Evolutionary conservation across 1,284 basidiomycete species (phyloP).

Genomic region (Cryptococcus neoformans): DNA sequence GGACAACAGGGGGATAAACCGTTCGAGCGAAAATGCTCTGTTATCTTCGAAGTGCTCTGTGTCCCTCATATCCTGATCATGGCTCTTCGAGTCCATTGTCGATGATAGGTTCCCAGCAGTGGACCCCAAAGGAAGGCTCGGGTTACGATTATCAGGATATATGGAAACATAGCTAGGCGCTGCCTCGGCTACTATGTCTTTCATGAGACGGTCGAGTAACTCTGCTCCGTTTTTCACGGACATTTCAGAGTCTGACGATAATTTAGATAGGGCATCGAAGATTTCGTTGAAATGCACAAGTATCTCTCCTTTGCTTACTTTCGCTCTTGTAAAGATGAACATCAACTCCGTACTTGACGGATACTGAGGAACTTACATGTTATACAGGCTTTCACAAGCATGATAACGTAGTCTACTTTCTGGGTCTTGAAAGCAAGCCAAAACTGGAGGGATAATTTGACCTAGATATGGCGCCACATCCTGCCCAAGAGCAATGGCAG

Average conservation of each 20-base stretch:
- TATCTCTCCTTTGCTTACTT: constrained; percentile 97
- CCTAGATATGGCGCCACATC: constrained; percentile 93
- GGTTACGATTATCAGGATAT: constrained; percentile 55
- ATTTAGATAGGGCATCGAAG: constrained; percentile 95
- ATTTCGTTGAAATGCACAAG: constrained; percentile 97
- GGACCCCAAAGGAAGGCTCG: constrained; percentile 17
- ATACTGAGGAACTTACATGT: constrained; percentile 57
- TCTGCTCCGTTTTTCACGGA: constrained; percentile 99
- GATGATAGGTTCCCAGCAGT: neutral
- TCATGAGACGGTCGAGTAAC: constrained; percentile 92
- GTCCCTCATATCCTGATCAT: constrained; percentile 42
- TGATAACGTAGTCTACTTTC: constrained; percentile 82
- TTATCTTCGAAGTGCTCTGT: constrained; percentile 33
- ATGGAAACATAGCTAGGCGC: constrained; percentile 93
- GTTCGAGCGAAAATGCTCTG: constrained; percentile 82
- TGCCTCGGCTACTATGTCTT: constrained; percentile 96
- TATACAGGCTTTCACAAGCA: constrained; percentile 96
- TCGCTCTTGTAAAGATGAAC: constrained; percentile 54
- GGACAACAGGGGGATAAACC: constrained; percentile 89
- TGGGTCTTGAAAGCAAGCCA: constrained; percentile 91
- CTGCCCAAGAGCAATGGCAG: constrained; percentile 90
- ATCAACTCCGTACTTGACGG: neutral
- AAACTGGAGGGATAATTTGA: constrained; percentile 82
- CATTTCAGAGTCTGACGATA: constrained; percentile 91
- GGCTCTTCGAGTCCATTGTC: neutral